Evolutionary conservation across 2,329 filamentous ascomycete genomes (phyloP).

Genomic region (Exophiala dermatitidis): DNA sequence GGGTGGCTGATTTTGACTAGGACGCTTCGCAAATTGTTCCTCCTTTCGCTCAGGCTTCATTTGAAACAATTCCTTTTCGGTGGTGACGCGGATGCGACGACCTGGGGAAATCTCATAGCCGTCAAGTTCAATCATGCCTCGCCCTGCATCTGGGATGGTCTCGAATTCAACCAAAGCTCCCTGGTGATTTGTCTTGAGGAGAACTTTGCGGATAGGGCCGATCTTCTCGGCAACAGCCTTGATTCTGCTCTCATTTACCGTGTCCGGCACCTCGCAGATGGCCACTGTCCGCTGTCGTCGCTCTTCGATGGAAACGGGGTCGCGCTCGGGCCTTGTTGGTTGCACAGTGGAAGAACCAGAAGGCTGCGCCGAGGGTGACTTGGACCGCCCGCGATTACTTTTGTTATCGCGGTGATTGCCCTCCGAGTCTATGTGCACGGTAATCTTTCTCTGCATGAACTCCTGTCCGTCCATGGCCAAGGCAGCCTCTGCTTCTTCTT

Average conservation of each 20-base stretch:
- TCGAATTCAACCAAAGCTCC: slow-evolving; percentile 81
- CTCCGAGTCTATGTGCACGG: slow-evolving; percentile 52
- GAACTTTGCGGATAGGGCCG: slow-evolving; percentile 66
- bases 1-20: slow-evolving; percentile 31
- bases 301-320: slow-evolving; percentile 33
- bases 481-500: slow-evolving; percentile 42
- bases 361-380: slow-evolving; percentile 11
- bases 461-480: slow-evolving; percentile 63
- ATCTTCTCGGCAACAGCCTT: slow-evolving; percentile 62
- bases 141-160: slow-evolving; percentile 63
- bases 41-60: slow-evolving; percentile 37
- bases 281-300: slow-evolving; percentile 64
- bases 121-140: slow-evolving; percentile 41
- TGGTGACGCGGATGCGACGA: slow-evolving; percentile 43
- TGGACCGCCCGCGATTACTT: slow-evolving; percentile 10
- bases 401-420: slow-evolving; percentile 35
- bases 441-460: slow-evolving; percentile 59
- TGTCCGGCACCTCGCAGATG: slow-evolving; percentile 82
- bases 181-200: slow-evolving; percentile 71
- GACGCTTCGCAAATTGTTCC: slow-evolving; percentile 36
- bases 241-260: slow-evolving; percentile 80
- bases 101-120: slow-evolving; percentile 41
- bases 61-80: slow-evolving; percentile 45
- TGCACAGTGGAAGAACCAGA: not conserved
- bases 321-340: slow-evolving; percentile 25